Percentiles rank a stretch among this genome's conserved stretches.
Evolutionary conservation across 1,284 basidiomycete species (phyloP).

Genomic region (Cutaneotrichosporon mucoides): DNA sequence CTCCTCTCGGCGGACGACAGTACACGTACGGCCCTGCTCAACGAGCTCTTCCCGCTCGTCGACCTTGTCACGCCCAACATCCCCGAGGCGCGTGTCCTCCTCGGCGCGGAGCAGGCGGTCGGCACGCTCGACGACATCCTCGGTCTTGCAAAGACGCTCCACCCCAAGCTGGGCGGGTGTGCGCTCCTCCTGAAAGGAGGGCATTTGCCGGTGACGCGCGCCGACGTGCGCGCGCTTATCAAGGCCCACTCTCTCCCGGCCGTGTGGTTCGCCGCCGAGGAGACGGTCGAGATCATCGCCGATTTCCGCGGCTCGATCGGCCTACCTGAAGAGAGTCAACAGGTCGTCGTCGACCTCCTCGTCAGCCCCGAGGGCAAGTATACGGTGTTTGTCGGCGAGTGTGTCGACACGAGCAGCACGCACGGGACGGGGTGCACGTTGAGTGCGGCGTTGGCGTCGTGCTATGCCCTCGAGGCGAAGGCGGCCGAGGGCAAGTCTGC

Average conservation of each 20-base stretch:
- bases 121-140: conserved; percentile 62
- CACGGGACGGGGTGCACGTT: conserved; percentile 95
- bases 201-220: conserved; percentile 57
- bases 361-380: conserved; percentile 47
- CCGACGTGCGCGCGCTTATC: conserved; percentile 50
- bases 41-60: conserved; percentile 66
- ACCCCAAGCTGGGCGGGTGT: conserved; percentile 55
- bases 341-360: conserved; percentile 73
- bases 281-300: conserved; percentile 23
- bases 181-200: conserved; percentile 82
- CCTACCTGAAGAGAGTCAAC: conserved; percentile 2
- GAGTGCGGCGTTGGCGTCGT: conserved; percentile 71
- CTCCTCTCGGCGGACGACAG: conserved; percentile 65
- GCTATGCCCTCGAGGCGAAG: conserved; percentile 15
- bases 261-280: conserved; percentile 14
- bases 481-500: not conserved
- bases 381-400: conserved; percentile 62
- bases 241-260: conserved; percentile 5
- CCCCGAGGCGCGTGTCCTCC: conserved; percentile 66
- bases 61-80: conserved; percentile 83
- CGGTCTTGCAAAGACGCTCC: conserved; percentile 57
- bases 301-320: conserved; percentile 16
- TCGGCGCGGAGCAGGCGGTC: not conserved
- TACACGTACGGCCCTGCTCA: conserved; percentile 42
- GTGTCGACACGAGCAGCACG: conserved; percentile 67